A percentile compares a stretch with the other conserved stretches of the same genome.
Conservation (phyloP, 495 filamentous ascomycete species). For the Penicillium angulare region DNA sequence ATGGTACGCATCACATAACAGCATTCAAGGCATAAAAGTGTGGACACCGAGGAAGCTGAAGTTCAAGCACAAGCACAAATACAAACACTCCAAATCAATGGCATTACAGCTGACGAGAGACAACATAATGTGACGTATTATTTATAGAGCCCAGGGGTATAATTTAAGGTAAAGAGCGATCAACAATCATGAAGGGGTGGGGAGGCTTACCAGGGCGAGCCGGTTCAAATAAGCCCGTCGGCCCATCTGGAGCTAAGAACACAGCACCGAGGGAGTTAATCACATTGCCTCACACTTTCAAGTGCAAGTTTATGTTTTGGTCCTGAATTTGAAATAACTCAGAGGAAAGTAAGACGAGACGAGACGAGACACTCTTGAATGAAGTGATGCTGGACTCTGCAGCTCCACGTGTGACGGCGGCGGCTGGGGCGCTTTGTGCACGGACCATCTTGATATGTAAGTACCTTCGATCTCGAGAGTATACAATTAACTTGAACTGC, state of each 20-base stretch:
- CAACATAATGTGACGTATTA: not conserved
- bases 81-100: not conserved
- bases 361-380: too few species aligned
- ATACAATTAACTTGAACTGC: too few species aligned
- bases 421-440: slow-evolving; percentile 27
- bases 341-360: not conserved
- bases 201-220: slow-evolving; percentile 51
- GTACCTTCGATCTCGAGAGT: too few species aligned
- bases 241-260: slow-evolving; percentile 37
- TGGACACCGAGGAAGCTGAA: too few species aligned
- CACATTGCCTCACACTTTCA: slow-evolving; percentile 4
- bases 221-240: slow-evolving; percentile 50
- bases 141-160: too few species aligned
- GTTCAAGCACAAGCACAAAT: too few species aligned
- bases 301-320: not conserved
- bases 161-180: not conserved
- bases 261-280: not conserved
- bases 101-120: not conserved
- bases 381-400: too few species aligned
- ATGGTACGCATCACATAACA: too few species aligned
- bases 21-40: too few species aligned
- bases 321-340: not conserved
- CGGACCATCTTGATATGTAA: slow-evolving; percentile 15
- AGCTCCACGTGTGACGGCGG: slow-evolving; percentile 13
- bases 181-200: slow-evolving; percentile 1